Conservation (phyloP, 176 grass and related monocot genomes). For the Dactylis glomerata region DNA sequence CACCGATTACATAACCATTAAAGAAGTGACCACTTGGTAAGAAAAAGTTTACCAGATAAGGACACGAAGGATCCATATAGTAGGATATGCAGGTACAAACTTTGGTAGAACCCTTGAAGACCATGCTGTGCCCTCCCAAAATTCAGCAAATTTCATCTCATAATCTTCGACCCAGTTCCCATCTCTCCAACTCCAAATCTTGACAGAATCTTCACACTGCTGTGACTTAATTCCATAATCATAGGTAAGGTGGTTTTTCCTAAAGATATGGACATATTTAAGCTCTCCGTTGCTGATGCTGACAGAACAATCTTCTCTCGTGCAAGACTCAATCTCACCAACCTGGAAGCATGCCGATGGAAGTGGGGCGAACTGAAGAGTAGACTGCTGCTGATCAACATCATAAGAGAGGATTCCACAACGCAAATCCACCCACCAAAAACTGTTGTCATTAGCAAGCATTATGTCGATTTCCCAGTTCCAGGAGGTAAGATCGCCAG, state of each 20-base stretch:
- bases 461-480: no score
- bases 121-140: neutral
- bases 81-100: neutral
- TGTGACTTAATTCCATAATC: neutral
- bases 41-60: neutral
- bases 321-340: neutral
- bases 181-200: neutral
- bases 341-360: neutral
- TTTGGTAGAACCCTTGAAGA: neutral
- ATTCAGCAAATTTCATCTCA: neutral
- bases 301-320: neutral
- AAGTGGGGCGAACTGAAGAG: neutral
- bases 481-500: no score
- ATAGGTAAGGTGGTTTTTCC: neutral
- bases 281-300: neutral
- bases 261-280: neutral
- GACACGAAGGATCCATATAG: neutral
- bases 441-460: no score
- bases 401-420: neutral
- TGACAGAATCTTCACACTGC: neutral
- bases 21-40: neutral
- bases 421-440: no score
- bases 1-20: neutral
- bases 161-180: neutral
- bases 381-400: neutral